A percentile compares a stretch with the other conserved stretches of the same genome.
Evolutionary conservation across 2,329 filamentous ascomycete genomes (phyloP).

Genomic region (Calonectria pauciramosa): DNA sequence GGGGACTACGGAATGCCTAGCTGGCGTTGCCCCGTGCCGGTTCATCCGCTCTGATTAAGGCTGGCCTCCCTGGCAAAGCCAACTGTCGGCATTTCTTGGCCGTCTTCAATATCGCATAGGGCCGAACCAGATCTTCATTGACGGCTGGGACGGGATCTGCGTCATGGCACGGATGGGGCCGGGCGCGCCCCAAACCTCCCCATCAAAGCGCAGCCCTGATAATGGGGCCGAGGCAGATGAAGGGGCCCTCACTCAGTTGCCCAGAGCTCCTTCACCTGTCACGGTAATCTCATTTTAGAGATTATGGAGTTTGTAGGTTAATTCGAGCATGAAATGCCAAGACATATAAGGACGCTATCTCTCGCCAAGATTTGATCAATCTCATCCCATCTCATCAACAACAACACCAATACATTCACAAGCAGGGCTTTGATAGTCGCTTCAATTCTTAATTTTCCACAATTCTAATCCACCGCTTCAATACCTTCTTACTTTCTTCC

Average conservation of each 20-base stretch:
- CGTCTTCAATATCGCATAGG: not conserved
- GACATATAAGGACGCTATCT: not conserved
- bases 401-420: not conserved
- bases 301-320: not conserved
- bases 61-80: not conserved
- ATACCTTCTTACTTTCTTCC: not conserved
- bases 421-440: constrained; percentile 3
- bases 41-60: not conserved
- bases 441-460: not conserved
- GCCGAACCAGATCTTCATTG: not conserved
- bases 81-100: not conserved
- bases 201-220: constrained; percentile 8
- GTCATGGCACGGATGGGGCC: constrained; percentile 3
- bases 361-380: not conserved
- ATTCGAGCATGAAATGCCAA: not conserved
- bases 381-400: not conserved
- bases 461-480: not conserved
- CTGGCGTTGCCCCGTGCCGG: not conserved
- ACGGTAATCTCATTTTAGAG: not conserved
- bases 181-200: not conserved
- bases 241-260: not conserved
- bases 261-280: not conserved
- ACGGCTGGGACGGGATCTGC: not conserved
- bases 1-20: not conserved
- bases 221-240: not conserved